Base-by-base conservation (phyloP, 768 basidiomycete species). In the Amylocystis lapponica region DNA sequence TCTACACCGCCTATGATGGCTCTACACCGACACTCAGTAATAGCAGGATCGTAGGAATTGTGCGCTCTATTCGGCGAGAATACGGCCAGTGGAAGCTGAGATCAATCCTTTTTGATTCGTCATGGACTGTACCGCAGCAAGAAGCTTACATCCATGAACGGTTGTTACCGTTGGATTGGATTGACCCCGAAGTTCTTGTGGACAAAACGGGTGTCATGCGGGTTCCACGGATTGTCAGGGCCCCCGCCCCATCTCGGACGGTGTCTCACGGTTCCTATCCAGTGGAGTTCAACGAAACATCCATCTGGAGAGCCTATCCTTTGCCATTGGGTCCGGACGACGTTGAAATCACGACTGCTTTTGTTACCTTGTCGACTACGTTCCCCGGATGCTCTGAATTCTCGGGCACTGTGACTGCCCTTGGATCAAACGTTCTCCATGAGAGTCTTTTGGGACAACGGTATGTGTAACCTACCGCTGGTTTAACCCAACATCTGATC, bases 221-320 rank as follows among this genome's bases (percentile, higher is more conserved):
- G 4, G 46, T 47, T 16, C 43, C 46, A 9, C 46, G 46, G 11
- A 17, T 47, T 12, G 36, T 47, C 8, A n/a, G 7, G 10, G 46
- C 46, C 6, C 43, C 46, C n/a, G 5, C 30, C 19, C n/a, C 40
- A 36, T 27, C 46, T 35, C 20, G 14, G 12, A 22, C 25, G 23
- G 46, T 46, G 27, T 8, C 9, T 12, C 17, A 10, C 17, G 30
- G 30, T 17, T 9, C 13, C 11, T 34, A 47, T 5, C 32, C 43
- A 9, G 25, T 46, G 22, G 16, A 21, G 7, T 47, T 47, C 35
- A 20, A 45, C 27, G 27, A 21, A 5, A 16, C n/a, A n/a, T 6
- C 7, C 4, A 31, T 47, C 5, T 47, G 46, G 46, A 45, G 46
- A 4, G 41, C 31, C n/a, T 47, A 34, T 32, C 46, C 46, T 11